Evolutionary conservation across 805 yeast genomes (phyloP).

Genomic region (Candida ipomoeae): DNA sequence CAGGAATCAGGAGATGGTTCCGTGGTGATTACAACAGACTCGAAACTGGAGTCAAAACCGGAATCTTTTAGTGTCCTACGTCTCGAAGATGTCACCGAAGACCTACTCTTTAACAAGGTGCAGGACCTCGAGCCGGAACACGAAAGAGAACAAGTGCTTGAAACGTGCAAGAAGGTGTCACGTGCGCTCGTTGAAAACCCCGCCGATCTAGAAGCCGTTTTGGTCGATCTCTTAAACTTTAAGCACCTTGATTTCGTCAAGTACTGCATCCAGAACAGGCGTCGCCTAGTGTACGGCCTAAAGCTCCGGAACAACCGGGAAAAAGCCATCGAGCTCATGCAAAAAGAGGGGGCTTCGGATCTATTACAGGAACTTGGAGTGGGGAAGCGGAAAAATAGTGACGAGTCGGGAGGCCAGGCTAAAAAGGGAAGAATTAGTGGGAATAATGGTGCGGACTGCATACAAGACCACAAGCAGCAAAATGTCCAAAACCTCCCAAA

Average conservation of each 20-base stretch:
- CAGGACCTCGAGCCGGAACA: constrained; percentile 33
- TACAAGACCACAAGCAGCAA: too few relatives aligned
- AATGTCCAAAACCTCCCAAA: too few relatives aligned
- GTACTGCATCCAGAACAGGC: constrained; percentile 47
- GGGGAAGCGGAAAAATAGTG: constrained; percentile 14
- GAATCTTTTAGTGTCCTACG: constrained; percentile 2
- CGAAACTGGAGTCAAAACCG: background rate
- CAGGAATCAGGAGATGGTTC: background rate
- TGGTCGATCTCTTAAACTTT: constrained; percentile 49
- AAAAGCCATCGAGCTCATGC: constrained; percentile 42
- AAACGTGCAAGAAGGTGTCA: constrained; percentile 36
- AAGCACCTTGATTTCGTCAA: constrained; percentile 50
- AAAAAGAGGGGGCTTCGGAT: constrained; percentile 33
- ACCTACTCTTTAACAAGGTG: constrained; percentile 27
- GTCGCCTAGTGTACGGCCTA: constrained; percentile 52
- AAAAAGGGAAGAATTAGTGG: background rate
- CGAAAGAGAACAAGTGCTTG: constrained; percentile 35
- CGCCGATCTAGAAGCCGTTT: constrained; percentile 49
- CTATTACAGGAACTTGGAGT: constrained; percentile 41
- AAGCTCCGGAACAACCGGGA: constrained; percentile 35
- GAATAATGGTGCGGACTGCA: too few relatives aligned
- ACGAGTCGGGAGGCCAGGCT: background rate
- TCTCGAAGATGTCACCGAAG: constrained; percentile 13
- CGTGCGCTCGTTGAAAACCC: constrained; percentile 31
- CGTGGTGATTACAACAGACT: background rate